Evolutionary conservation across 1,284 basidiomycete species (phyloP), one percentile per base, ranked within the genome.

Genomic region (Fereydounia khargensis): DNA sequence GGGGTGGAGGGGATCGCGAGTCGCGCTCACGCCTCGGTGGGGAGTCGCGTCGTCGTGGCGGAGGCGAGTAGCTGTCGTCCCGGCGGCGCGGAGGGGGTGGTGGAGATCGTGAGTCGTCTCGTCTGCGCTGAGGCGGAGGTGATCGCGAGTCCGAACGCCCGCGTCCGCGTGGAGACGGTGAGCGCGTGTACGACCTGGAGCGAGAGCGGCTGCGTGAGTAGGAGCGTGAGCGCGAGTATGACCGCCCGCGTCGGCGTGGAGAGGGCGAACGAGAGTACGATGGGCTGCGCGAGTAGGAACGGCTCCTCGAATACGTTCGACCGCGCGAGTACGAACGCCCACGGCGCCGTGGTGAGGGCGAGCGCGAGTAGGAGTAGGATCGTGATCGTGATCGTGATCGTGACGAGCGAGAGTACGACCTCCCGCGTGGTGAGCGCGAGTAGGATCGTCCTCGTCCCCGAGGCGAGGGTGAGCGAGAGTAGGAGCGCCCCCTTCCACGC

Each of bases 391-490:
- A 44, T 17, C 41, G 35, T 7, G 34, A 36, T 14, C 22, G 41
- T 10, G 35, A 36, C 14, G 6, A 42, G 18, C 40, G 28, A 6
- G 49, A 57, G 18, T 47, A 45, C 3, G 49, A 49, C 19, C 58
- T 21, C 17, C 19, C 6, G 16, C 14, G 17, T 22, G 14, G 11
- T 22, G 35, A 36, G 10, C 19, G 19, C 19, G 35, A 61, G 0
- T 47, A 45, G 41, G 56, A 61, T n/a, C n/a, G n/a, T n/a, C n/a
- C n/a, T n/a, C n/a, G n/a, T n/a, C n/a, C n/a, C n/a, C n/a, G n/a
- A n/a, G n/a, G n/a, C n/a, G n/a, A n/a, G n/a, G n/a, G n/a, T 11
- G 58, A 61, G 16, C 47, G 48, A 2, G 50, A 50, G 18, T 53
- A 35, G 8, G 56, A 45, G 25, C 41, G 45, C 24, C 50, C 47